Conservation (phyloP, 148 eudicot species). For the Nepenthes gracilis region DNA sequence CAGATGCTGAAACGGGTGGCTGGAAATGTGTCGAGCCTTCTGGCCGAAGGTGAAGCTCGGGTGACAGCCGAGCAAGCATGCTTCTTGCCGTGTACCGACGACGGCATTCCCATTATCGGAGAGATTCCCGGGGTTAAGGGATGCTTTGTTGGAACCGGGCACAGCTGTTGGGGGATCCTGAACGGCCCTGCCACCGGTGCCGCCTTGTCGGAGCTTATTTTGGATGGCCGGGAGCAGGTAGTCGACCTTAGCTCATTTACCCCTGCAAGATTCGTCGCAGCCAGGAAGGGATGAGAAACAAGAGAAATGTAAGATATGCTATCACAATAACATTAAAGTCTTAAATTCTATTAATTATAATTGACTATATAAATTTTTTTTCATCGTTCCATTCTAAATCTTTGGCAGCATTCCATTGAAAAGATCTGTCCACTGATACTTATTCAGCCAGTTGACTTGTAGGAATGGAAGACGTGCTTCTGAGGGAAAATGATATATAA, state of each 20-base stretch:
- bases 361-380: too few species aligned
- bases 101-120: slow-evolving; percentile 62
- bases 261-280: slow-evolving; percentile 35
- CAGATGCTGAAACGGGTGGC: slow-evolving; percentile 62
- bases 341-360: too few species aligned
- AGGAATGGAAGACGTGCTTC: too few species aligned
- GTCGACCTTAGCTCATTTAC: slow-evolving; percentile 55
- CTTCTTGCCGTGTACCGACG: slow-evolving; percentile 73
- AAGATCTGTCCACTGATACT: too few species aligned
- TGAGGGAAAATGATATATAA: too few species aligned
- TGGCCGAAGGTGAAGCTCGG: slow-evolving; percentile 46
- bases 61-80: slow-evolving; percentile 92
- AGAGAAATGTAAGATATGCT: neutral
- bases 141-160: slow-evolving; percentile 82
- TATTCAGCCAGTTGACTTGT: too few species aligned
- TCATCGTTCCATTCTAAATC: too few species aligned
- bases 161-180: slow-evolving; percentile 84
- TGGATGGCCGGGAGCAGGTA: slow-evolving; percentile 46
- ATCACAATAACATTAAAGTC: too few species aligned
- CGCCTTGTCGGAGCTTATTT: slow-evolving; percentile 77
- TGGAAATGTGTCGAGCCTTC: slow-evolving; percentile 50
- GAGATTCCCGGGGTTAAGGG: slow-evolving; percentile 54
- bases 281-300: neutral
- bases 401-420: too few species aligned
- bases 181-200: slow-evolving; percentile 91